Conservation (phyloP, 306 rosid genomes). For the Dalbergia cultrata region DNA sequence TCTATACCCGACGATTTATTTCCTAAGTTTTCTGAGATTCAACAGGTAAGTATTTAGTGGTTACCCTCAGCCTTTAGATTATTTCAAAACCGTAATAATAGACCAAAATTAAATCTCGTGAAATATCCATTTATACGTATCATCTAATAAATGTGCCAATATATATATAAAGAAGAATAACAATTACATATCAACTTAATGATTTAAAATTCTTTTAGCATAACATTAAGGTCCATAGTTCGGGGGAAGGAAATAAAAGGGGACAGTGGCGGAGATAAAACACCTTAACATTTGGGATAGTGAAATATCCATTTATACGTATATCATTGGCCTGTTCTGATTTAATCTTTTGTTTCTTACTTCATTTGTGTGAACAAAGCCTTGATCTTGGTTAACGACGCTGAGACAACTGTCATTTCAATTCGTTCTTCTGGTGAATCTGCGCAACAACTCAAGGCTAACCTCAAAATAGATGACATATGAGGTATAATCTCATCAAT, state of each 20-base stretch:
- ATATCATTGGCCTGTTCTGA: not conserved
- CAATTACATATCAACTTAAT: not conserved
- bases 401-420: constrained; percentile 2
- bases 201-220: not conserved
- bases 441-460: constrained; percentile 31
- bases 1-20: constrained; percentile 69
- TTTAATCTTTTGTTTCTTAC: not conserved
- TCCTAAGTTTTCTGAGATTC: constrained; percentile 61
- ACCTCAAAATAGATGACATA: constrained; percentile 32
- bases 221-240: not conserved
- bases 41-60: constrained; percentile 56
- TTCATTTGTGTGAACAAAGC: not conserved
- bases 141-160: too few species aligned
- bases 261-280: too few species aligned
- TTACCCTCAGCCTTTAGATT: not conserved
- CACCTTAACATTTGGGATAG: too few species aligned
- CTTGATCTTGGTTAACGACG: constrained; percentile 25
- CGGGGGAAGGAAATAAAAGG: too few species aligned
- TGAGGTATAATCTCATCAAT: not conserved
- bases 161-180: too few species aligned
- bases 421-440: constrained; percentile 26
- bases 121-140: too few species aligned
- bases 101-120: too few species aligned
- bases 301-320: too few species aligned
- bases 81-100: not conserved